Base-by-base conservation (phyloP, 257 asterid species). In the Plantago elongata region DNA sequence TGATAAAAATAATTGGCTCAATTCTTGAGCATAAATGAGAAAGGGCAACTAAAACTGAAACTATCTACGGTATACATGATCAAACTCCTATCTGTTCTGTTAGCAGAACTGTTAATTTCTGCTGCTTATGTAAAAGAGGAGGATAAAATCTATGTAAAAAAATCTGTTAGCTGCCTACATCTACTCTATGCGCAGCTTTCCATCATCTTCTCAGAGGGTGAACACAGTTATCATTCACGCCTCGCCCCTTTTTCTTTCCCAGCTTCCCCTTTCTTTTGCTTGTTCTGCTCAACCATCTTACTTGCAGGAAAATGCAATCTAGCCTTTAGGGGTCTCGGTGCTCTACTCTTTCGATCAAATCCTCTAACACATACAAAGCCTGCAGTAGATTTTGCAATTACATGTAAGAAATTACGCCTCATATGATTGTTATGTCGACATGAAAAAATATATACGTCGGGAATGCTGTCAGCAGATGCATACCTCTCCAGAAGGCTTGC, bases 401-500 rank as follows among this genome's bases (percentile, higher is more conserved):
- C 13, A 38, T 17, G 57, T 51, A 13, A 51, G 12, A 17, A 18
- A 16, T 51, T 1, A 2, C 10, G 56, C 7, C 22, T 43, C 13
- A 27, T 30, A 60, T 40, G 12, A 3, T 38, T 11, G 27, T 50
- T 45, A 43, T 11, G 1, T 40, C 43, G 9, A 11, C 16, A 10
- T 15, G 50, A 43, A 17, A 40, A 48, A 64, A 22, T 22, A 4
- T 9, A 37, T 48, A 44, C 75, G 45, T 3, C 47, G 46, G 42
- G 54, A 62, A 54, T 63, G 67, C 64, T 54, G 27, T 44, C 15
- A 18, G 13, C 47, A 62, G 38, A 34, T 9, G 13, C 45, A 48
- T 84, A 92, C 97, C 98, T 92, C 60, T 92, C 98, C 95, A 84
- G 77, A 92, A 92, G 93, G 93, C 79, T 73, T 66, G 66, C 44